Evolutionary conservation across 805 yeast genomes (phyloP).

Genomic region (Yamadazyma tumulicola): DNA sequence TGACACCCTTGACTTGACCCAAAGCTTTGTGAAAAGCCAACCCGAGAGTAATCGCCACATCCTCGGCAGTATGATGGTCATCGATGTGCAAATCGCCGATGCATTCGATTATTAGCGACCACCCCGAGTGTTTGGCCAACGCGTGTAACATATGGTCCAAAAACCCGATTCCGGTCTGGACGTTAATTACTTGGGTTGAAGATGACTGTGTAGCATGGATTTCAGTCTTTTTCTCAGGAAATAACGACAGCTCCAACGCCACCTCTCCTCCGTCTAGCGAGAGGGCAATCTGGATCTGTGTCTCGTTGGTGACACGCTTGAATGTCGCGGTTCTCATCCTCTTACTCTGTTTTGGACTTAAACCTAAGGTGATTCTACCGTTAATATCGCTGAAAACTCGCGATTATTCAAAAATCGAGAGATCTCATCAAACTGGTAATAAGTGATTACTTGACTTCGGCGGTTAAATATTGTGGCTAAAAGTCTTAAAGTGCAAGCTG

Average conservation of each 20-base stretch:
- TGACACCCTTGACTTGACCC: slow-evolving; percentile 86
- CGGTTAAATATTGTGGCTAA: no score
- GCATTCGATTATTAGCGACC: slow-evolving; percentile 89
- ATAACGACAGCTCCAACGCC: slow-evolving; percentile 56
- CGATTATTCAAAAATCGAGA: no score
- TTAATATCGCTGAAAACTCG: no score
- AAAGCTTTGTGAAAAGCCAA: slow-evolving; percentile 84
- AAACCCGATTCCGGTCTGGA: slow-evolving; percentile 92
- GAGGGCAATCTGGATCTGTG: slow-evolving; percentile 83
- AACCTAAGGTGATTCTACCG: no score
- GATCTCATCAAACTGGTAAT: no score
- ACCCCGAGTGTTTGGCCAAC: slow-evolving; percentile 92
- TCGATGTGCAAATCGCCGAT: slow-evolving; percentile 93
- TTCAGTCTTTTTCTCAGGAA: slow-evolving; percentile 27
- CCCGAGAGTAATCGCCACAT: slow-evolving; percentile 90
- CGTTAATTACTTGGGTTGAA: slow-evolving; percentile 65
- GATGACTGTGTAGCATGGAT: slow-evolving; percentile 70
- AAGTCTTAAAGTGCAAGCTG: no score
- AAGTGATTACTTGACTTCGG: no score
- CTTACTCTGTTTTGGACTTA: not conserved
- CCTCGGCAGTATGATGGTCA: slow-evolving; percentile 97
- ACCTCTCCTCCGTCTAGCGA: slow-evolving; percentile 84
- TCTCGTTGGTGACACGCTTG: slow-evolving; percentile 84
- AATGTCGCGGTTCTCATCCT: slow-evolving; percentile 39
- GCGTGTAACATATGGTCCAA: slow-evolving; percentile 98